Conservation (phyloP, 129 eudicot species). For the Flaveria trinervia region DNA sequence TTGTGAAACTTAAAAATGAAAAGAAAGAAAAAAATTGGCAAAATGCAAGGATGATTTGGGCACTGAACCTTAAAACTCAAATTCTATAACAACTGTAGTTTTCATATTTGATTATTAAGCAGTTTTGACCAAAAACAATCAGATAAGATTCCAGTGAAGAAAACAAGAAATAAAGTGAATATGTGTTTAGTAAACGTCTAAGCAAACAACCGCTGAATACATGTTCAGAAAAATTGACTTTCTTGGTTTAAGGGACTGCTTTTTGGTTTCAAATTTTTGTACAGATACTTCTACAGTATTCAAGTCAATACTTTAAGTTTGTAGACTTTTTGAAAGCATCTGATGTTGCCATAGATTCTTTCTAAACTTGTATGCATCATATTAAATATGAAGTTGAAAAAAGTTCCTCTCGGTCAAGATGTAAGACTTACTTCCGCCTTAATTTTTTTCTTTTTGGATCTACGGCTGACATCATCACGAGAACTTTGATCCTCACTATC, state of each 20-base stretch:
- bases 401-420: background rate
- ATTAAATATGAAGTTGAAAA: conserved; percentile 10
- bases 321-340: conserved; percentile 8
- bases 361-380: conserved; percentile 14
- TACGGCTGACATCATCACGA: conserved; percentile 54
- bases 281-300: background rate
- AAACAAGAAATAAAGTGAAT: background rate
- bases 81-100: background rate
- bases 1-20: conserved; percentile 3
- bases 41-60: background rate
- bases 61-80: background rate
- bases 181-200: too few relatives aligned
- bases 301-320: conserved; percentile 5
- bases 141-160: background rate
- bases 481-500: conserved; percentile 64
- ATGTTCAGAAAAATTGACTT: background rate
- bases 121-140: background rate
- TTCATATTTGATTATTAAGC: background rate
- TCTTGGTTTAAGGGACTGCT: conserved; percentile 2
- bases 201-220: too few relatives aligned
- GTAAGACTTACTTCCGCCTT: conserved; percentile 57
- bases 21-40: background rate
- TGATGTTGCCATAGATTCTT: conserved; percentile 2
- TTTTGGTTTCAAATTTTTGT: background rate
- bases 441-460: conserved; percentile 72